Evolutionary conservation across 176 grass and related monocot species (phyloP).

Genomic region (Aegilops sharonensis): DNA sequence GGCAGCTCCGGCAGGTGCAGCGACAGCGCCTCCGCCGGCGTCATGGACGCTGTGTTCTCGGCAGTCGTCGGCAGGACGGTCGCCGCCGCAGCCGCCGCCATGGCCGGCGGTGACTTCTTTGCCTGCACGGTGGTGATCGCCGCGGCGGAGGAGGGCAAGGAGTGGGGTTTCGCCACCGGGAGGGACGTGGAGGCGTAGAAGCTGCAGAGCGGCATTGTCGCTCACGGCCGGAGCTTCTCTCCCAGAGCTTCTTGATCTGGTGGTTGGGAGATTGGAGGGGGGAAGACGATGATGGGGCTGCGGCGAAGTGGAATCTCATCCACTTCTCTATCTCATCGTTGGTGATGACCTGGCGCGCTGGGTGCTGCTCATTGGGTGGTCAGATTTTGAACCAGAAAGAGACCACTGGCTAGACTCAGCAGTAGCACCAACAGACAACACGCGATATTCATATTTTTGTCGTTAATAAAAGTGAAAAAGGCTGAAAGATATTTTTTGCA

Average conservation of each 20-base stretch:
- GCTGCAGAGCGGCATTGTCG: conserved; percentile 49
- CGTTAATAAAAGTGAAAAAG: neutral
- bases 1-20: conserved; percentile 52
- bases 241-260: neutral
- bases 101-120: neutral
- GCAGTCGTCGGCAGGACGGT: neutral
- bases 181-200: conserved; percentile 37
- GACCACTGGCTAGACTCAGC: neutral
- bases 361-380: conserved; percentile 34
- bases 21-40: neutral
- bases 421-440: neutral
- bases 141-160: neutral
- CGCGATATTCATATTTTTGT: neutral
- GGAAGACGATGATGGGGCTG: conserved; percentile 11
- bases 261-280: neutral
- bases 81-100: neutral
- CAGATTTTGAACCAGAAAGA: conserved; percentile 31
- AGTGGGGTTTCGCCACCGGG: conserved; percentile 31
- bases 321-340: conserved; percentile 45
- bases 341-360: conserved; percentile 29
- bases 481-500: neutral
- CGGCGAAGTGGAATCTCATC: conserved; percentile 42
- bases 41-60: fast-evolving
- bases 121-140: conserved; percentile 1
- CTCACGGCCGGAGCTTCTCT: neutral